Evolutionary conservation across 2,329 filamentous ascomycete species (phyloP), one percentile per base, ranked within the genome.

Genomic region (Periconia sp.): DNA sequence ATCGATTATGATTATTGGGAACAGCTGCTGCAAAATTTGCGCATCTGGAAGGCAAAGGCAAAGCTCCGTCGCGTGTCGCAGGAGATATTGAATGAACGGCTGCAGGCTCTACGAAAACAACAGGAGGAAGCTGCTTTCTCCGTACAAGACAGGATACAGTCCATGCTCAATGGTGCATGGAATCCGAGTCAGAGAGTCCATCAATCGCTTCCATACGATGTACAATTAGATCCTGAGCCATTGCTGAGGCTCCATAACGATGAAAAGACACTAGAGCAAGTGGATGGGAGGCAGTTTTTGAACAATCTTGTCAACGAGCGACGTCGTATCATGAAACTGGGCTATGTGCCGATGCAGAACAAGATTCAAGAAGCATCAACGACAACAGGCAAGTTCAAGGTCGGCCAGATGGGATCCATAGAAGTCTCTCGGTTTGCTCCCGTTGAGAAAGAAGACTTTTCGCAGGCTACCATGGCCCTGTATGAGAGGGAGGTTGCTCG

Each of bases 1-100:
- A 92, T 99, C 54, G 94, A 99, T 69, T 90, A 88, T 2, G 94
- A 99, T 71, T 99, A 97, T 69, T 99, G 94, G 94, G 90, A 95
- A 65, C 89, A 96, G 65, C 78, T 99, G 12, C 77, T 99, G 48
- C 85, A 86, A 54, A 95, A 86, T 64, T 75, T 99, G 50, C 78
- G 88, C 5, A 84, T 96, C 1, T 96, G 89, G 85, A 97, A 97
- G 73, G 90, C 94, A 23, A 91, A 89, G 68, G 90, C 91, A 2
- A 90, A 87, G 67, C 73, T 99, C 39, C 85, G 84, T 54, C 85
- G 83, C 49, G 85, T 96, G 12, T 92, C 86, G 54, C 84, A 89
- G 53, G 83, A 83, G 10, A 88, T 96, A 49, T 80, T 87, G 50
- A 82, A 84, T 43, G 85, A 82, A 55, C 83, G 89, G 22, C 74